These are phyloP conservation scores for Vinca major DNA, from an alignment of 305 asterid species.

Conservation along the genomic window DNA sequence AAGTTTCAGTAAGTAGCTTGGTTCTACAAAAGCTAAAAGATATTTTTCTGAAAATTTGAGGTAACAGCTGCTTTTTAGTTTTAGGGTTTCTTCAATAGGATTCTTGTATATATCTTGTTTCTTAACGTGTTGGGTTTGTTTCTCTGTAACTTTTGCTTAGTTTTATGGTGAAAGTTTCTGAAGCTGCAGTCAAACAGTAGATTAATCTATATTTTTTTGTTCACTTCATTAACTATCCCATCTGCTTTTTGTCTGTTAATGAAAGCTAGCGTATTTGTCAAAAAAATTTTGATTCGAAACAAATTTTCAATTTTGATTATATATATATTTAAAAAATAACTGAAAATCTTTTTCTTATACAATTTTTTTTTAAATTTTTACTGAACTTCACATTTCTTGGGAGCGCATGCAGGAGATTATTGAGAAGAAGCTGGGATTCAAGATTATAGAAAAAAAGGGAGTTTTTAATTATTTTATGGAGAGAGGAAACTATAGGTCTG, in stretches of 20 bases:
- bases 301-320: too few relatives aligned
- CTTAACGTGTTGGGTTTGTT: slow-evolving; percentile 5
- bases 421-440: too few relatives aligned
- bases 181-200: background rate
- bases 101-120: background rate
- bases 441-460: too few relatives aligned
- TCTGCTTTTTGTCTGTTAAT: too few relatives aligned
- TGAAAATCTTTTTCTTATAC: background rate
- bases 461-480: slow-evolving; percentile 18
- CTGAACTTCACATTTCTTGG: background rate
- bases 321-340: too few relatives aligned
- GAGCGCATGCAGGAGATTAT: slow-evolving; percentile 1
- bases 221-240: too few relatives aligned
- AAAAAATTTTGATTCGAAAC: too few relatives aligned
- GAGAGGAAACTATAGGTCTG: slow-evolving; percentile 38
- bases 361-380: background rate
- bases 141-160: slow-evolving; percentile 3
- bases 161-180: slow-evolving; percentile 9
- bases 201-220: too few relatives aligned
- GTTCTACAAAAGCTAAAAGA: background rate
- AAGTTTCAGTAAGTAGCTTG: background rate
- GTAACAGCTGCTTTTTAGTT: background rate
- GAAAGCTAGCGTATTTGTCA: too few relatives aligned
- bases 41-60: background rate
- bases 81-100: slow-evolving; percentile 8